phyloP scores from a whole-genome alignment of 2,329 filamentous ascomycete species.

The Penicillium digitatum region DNA sequence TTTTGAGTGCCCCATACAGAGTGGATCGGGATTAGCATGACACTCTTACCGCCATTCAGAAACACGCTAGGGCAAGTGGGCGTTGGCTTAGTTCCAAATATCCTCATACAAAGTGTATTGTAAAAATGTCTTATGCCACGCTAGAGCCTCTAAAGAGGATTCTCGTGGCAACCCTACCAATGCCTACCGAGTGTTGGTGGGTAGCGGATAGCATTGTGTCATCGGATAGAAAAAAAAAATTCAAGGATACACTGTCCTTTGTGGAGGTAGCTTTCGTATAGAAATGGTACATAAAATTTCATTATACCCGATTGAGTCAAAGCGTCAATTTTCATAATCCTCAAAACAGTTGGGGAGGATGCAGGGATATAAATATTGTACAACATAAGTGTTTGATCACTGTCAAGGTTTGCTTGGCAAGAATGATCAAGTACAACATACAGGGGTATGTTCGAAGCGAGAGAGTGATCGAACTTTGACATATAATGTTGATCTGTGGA shows the following conservation, averaged over 20 bases:
- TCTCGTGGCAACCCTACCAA: background rate
- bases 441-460: background rate
- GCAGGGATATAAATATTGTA: too few relatives aligned
- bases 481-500: background rate
- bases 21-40: background rate
- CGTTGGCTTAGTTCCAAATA: background rate
- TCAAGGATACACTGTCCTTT: too few relatives aligned
- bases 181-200: background rate
- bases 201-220: background rate
- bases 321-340: background rate
- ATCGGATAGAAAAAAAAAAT: background rate
- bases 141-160: background rate
- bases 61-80: background rate
- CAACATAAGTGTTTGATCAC: too few relatives aligned
- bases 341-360: background rate
- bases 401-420: background rate
- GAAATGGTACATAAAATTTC: background rate
- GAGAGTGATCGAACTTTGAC: background rate
- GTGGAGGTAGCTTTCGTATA: background rate
- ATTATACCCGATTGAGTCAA: too few relatives aligned
- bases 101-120: background rate
- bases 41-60: background rate
- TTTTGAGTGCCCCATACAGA: background rate
- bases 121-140: slow-evolving; percentile 1
- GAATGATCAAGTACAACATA: background rate